phyloP scores from a whole-genome alignment of 2,329 filamentous ascomycete genomes.

The Sarocladium oryzae region DNA sequence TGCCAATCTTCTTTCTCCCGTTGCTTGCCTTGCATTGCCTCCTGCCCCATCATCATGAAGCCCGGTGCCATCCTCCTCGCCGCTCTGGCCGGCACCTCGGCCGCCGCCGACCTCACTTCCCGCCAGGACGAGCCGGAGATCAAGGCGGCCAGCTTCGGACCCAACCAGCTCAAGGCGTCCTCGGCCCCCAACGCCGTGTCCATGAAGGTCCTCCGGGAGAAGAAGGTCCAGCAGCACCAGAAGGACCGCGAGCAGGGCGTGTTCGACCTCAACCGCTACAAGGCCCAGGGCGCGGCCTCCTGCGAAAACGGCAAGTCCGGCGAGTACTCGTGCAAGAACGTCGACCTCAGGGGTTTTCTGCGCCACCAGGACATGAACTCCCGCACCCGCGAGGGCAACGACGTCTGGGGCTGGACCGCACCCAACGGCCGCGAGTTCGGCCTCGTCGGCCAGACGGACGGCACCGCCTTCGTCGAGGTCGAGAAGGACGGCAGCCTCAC shows the following conservation, averaged over 20 bases:
- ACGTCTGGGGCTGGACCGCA: conserved; percentile 38
- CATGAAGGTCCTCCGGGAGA: conserved; percentile 13
- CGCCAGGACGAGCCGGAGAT: conserved; percentile 6
- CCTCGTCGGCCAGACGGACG: conserved; percentile 42
- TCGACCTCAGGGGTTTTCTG: conserved; percentile 32
- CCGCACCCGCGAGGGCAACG: conserved; percentile 29
- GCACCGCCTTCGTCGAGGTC: conserved; percentile 44
- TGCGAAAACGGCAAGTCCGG: conserved; percentile 27
- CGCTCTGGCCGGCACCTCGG: conserved; percentile 9
- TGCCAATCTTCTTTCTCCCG: neutral
- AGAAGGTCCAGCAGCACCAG: conserved; percentile 12
- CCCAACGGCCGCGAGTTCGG: conserved; percentile 41
- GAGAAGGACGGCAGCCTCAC: conserved; percentile 34
- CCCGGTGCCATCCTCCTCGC: conserved; percentile 11
- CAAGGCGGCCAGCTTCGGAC: conserved; percentile 9
- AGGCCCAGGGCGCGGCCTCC: conserved; percentile 9
- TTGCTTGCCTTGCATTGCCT: no score
- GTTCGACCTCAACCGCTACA: conserved; percentile 16
- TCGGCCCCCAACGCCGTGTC: conserved; percentile 14
- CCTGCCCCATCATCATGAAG: conserved; percentile 12
- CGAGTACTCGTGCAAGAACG: conserved; percentile 29
- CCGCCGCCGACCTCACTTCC: conserved; percentile 4
- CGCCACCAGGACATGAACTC: conserved; percentile 31
- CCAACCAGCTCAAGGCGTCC: conserved; percentile 12
- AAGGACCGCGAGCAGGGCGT: conserved; percentile 10